These are phyloP conservation scores for Sclerotiophoma versabilis DNA, from an alignment of 2,329 filamentous ascomycete genomes.

Conservation along the genomic window DNA sequence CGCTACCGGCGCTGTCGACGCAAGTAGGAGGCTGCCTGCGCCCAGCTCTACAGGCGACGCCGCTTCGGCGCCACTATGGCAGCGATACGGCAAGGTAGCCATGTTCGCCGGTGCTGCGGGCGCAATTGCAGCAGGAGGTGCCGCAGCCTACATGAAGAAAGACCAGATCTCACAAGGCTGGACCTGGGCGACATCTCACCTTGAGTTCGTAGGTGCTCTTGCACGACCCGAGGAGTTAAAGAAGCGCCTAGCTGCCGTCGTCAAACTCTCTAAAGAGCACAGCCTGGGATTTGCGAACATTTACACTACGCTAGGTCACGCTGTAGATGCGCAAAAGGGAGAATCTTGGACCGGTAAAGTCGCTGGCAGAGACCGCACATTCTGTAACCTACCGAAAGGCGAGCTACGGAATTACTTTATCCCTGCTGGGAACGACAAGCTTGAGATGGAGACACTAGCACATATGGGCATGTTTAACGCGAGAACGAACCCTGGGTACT, in stretches of 20 bases:
- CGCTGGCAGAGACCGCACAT: constrained; percentile 77
- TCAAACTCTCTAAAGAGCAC: constrained; percentile 69
- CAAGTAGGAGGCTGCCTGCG: constrained; percentile 49
- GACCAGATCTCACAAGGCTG: constrained; percentile 79
- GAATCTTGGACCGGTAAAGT: constrained; percentile 61
- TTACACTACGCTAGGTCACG: constrained; percentile 82
- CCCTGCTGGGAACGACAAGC: constrained; percentile 74
- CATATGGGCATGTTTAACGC: constrained; percentile 83
- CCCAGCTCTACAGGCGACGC: constrained; percentile 54
- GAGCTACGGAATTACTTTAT: constrained; percentile 43
- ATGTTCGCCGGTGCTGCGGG: constrained; percentile 84
- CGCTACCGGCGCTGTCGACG: constrained; percentile 35
- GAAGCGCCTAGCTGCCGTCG: constrained; percentile 72
- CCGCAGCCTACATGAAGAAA: constrained; percentile 84
- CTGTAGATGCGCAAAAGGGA: constrained; percentile 58
- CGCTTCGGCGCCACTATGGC: constrained; percentile 64
- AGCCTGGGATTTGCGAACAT: constrained; percentile 82
- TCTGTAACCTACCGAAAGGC: constrained; percentile 70
- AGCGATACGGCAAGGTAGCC: constrained; percentile 82
- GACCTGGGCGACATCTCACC: constrained; percentile 85
- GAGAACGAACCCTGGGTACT: constrained; percentile 75
- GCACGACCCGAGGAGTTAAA: constrained; percentile 83
- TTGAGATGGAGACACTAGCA: constrained; percentile 77
- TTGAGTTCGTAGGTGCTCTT: constrained; percentile 92
- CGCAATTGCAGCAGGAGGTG: constrained; percentile 80